Base-by-base conservation (phyloP, 768 basidiomycete species). In the Mrakia gelida region DNA sequence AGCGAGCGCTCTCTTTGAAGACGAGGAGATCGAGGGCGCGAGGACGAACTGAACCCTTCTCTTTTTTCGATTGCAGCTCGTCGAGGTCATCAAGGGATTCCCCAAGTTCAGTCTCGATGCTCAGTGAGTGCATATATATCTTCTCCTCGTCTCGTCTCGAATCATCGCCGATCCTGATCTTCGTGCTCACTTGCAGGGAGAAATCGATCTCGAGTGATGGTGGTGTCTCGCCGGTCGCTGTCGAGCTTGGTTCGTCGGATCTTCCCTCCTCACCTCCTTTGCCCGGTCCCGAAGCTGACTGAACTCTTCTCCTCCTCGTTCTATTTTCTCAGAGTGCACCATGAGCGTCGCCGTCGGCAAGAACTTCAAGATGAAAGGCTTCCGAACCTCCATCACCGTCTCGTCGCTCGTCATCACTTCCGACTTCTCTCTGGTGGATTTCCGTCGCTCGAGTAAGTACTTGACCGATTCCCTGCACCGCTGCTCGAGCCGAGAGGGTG, bases 311-410 rank as follows among this genome's bases (percentile, higher is more conserved):
- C 8, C 21, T 10, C 26, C 26, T 26, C 34, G 32, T n/a, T 38
- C 21, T 4, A 11, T 43, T 67, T 8, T 1, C 16, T 6, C 63
- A 75, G 78, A 79, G 41, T 30, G 67, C 38, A 79, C 68, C 28
- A 41, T 79, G 59, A 28, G 34, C 13, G 74, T 61, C 10, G 32
- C 70, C 13, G 59, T 72, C 54, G 74, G 71, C 45, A 72, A 62
- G 38, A 30, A n/a, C n/a, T 43, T 52, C 28, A 79, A 79, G 75
- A 75, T 71, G 56, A 79, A 79, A 49, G 74, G 73, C 34, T 52
- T 62, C 15, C 18, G n/a, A 18, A 34, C 13, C 56, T 43, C 28
- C 23, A 41, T 71, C 10, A 71, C 68, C 15, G 62, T 79, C 9
- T 79, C 78, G 1, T 59, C 56, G 49, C 71, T 79, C 34, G 59